These are phyloP conservation scores for Collybiopsis confluens DNA, from an alignment of 768 basidiomycete species.

Conservation along the genomic window DNA sequence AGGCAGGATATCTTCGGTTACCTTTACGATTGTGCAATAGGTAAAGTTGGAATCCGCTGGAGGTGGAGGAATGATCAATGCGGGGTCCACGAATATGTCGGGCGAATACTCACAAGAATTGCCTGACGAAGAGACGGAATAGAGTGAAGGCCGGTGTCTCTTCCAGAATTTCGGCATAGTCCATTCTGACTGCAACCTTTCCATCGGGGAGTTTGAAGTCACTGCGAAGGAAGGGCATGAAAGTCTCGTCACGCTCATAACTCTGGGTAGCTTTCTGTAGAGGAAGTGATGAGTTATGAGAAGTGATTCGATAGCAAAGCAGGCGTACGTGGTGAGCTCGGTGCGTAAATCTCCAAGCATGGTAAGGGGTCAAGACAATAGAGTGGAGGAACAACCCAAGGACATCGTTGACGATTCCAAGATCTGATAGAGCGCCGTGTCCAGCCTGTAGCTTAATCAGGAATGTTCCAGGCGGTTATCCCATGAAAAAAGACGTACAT, in stretches of 20 bases:
- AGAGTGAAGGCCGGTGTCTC: conserved; percentile 49
- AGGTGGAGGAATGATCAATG: background rate
- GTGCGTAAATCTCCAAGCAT: conserved; percentile 67
- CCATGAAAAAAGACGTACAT: conserved; percentile 22
- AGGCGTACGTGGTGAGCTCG: conserved; percentile 55
- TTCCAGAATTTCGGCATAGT: conserved; percentile 44
- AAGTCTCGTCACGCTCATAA: conserved; percentile 74
- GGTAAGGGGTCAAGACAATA: conserved; percentile 51
- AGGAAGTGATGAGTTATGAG: background rate
- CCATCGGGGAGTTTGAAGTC: conserved; percentile 42
- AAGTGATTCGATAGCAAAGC: background rate
- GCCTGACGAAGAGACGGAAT: conserved; percentile 42
- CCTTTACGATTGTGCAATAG: conserved; percentile 46
- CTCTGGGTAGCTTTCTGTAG: conserved; percentile 43
- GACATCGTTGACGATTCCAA: conserved; percentile 29
- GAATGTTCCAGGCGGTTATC: background rate
- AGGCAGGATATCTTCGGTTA: conserved; percentile 38
- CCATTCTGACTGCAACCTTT: conserved; percentile 32
- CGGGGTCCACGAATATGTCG: background rate
- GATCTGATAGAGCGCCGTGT: conserved; percentile 43
- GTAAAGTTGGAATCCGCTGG: conserved; percentile 42
- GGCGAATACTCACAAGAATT: conserved; percentile 38
- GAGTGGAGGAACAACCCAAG: conserved; percentile 41
- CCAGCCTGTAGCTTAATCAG: conserved; percentile 32
- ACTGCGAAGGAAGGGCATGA: conserved; percentile 44